Evolutionary conservation across 2,329 filamentous ascomycete genomes (phyloP).

Genomic region (Talaromyces pinophilus): DNA sequence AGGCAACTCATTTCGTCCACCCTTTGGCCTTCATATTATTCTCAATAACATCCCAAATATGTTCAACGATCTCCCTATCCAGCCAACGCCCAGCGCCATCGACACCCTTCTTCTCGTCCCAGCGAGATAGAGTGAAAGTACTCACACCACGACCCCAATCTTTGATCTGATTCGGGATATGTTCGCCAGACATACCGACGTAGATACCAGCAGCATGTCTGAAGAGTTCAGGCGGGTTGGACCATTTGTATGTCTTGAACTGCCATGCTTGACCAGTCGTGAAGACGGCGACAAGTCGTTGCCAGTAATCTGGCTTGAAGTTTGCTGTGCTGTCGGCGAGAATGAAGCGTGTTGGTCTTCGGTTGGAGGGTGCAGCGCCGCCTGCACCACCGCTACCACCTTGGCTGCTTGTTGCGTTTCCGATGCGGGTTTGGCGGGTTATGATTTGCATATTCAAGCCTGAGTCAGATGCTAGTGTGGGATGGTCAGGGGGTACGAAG

Average conservation of each 20-base stretch:
- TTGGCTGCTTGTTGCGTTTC: neutral
- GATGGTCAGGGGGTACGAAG: constrained; percentile 26
- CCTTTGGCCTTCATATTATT: constrained; percentile 81
- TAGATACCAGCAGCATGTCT: constrained; percentile 83
- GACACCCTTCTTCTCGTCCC: constrained; percentile 55
- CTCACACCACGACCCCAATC: constrained; percentile 85
- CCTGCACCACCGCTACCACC: constrained; percentile 22
- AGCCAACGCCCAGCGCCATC: constrained; percentile 63
- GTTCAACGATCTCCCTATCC: constrained; percentile 89
- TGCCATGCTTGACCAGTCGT: constrained; percentile 98
- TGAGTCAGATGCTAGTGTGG: constrained; percentile 61
- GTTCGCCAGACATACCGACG: constrained; percentile 87
- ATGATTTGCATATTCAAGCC: constrained; percentile 82
- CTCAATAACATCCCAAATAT: constrained; percentile 89
- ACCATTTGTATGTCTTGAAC: constrained; percentile 98
- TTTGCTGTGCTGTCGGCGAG: constrained; percentile 89
- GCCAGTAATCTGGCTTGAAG: constrained; percentile 99
- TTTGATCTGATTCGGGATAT: constrained; percentile 72
- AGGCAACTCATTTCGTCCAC: constrained; percentile 54
- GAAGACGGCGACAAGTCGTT: constrained; percentile 90
- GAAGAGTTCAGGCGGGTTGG: constrained; percentile 83
- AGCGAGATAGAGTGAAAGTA: constrained; percentile 80
- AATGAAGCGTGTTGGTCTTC: constrained; percentile 82
- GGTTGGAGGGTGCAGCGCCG: constrained; percentile 53
- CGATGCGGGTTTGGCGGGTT: constrained; percentile 54